Conservation (phyloP, 2,329 filamentous ascomycete species). For the Monosporascus cannonballus region DNA sequence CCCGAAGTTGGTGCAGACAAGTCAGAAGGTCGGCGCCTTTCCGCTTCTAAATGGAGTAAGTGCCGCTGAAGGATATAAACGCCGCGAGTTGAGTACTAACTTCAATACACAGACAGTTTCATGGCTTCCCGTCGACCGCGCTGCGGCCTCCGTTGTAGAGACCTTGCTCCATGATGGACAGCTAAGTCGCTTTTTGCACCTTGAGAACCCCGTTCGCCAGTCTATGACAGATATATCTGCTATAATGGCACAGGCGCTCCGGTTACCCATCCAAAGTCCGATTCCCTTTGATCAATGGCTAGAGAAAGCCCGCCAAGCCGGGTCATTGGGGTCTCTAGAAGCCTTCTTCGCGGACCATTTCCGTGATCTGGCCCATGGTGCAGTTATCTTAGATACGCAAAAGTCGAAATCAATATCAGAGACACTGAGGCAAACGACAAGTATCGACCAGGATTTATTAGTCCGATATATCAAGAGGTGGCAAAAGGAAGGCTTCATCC, state of each 20-base stretch:
- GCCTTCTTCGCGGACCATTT: conserved; percentile 16
- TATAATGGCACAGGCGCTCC: conserved; percentile 11
- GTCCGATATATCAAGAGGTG: conserved; percentile 12
- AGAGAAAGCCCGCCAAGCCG: conserved; percentile 2
- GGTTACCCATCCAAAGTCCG: neutral
- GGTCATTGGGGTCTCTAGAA: conserved; percentile 8
- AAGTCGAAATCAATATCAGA: conserved; percentile 8
- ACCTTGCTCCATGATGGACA: conserved; percentile 1
- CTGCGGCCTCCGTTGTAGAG: conserved; percentile 9
- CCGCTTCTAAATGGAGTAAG: conserved; percentile 12
- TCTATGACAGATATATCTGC: conserved; percentile 10
- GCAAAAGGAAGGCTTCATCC: conserved; percentile 11
- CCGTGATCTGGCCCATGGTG: conserved; percentile 9
- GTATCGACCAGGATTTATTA: conserved; percentile 10
- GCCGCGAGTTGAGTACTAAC: neutral
- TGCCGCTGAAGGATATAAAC: neutral
- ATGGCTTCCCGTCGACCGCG: conserved; percentile 16
- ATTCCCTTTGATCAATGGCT: conserved; percentile 12
- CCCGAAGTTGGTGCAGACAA: conserved; percentile 34
- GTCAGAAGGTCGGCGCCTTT: conserved; percentile 24
- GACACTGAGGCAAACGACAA: conserved; percentile 4
- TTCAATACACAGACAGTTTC: conserved; percentile 7
- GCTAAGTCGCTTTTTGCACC: conserved; percentile 9
- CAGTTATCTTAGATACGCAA: conserved; percentile 12
- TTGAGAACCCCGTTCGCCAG: conserved; percentile 16